Base-by-base conservation (phyloP, 2,329 filamentous ascomycete genomes). In the Leptodontidium sp. region DNA sequence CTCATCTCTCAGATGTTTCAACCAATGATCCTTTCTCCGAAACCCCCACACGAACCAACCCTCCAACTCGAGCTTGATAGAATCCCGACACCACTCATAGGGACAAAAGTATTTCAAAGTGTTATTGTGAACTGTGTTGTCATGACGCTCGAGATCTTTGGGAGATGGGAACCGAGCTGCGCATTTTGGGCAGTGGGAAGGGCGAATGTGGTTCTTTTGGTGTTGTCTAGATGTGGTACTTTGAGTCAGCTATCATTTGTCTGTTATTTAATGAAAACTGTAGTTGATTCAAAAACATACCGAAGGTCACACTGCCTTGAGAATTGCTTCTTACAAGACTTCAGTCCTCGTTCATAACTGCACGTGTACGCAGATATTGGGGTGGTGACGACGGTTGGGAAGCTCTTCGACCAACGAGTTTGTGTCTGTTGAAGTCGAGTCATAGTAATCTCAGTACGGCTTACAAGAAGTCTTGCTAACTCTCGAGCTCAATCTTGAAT, bases 61-160 rank as follows among this genome's bases (percentile, higher is more conserved):
- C 45, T 17, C 45, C 45, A 47, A 47, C 14, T 17, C 4, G 6
- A 6, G 45, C 12, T 47, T 47, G 45, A 17, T 12, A 8, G n/a
- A 47, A 47, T 47, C 15, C 4, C n/a, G 45, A 21, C 45, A 47
- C 14, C n/a, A 7, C n/a, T 17, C 45, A 14, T 17, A 38, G 21
- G 61, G 61, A 59, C 65, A 70, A 61, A 65, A 67, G 38, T 65
- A 67, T 24, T 65, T 70, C 12, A 50, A 32, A 1, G 64, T 66
- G 14, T 55, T 59, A 38, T 69, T 65, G 45, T 67, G 61, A 1
- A 69, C 61, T 35, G 64, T 67, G 40, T 62, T 68, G 24, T 64
- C 43, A 52, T 71, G 69, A 14, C 69, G 52, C 5, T 68, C 63
- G 35, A 68, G 53, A 57, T 70, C 63, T 64, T 70, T 70, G 14